phyloP scores from a whole-genome alignment of 495 filamentous ascomycete species.

The Cudoniella acicularis region DNA sequence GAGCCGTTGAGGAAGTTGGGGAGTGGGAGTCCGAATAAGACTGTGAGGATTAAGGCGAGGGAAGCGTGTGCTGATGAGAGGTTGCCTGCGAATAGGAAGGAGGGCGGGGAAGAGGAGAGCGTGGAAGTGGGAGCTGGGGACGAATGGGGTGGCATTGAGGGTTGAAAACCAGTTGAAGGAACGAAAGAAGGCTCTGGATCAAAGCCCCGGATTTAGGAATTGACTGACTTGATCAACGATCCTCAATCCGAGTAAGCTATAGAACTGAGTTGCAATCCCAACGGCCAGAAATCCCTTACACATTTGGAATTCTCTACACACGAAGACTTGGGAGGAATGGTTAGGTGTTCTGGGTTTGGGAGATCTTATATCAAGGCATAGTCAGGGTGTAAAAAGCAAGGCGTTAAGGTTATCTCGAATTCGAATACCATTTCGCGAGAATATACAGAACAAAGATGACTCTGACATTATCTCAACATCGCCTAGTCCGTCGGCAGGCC shows the following conservation, averaged over 20 bases:
- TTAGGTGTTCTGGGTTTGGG: neutral
- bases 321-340: neutral
- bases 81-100: conserved; percentile 45
- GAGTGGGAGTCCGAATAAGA: conserved; percentile 60
- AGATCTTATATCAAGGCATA: neutral
- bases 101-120: conserved; percentile 32
- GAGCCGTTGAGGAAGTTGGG: conserved; percentile 54
- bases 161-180: conserved; percentile 26
- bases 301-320: no score
- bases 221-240: no score
- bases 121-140: conserved; percentile 38
- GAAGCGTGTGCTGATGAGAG: conserved; percentile 75
- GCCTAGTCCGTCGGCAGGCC: neutral
- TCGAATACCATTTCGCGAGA: conserved; percentile 5
- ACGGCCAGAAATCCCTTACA: no score
- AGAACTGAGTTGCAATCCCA: no score
- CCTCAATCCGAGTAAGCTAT: no score
- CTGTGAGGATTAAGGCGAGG: conserved; percentile 64
- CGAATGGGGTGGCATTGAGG: conserved; percentile 75
- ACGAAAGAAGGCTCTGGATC: no score
- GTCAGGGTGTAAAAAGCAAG: conserved; percentile 9
- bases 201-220: no score
- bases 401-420: conserved; percentile 19
- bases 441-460: conserved; percentile 18
- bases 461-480: conserved; percentile 11